Evolutionary conservation across 805 yeast species (phyloP).

Genomic region (Kodamaea nitidulidarum): DNA sequence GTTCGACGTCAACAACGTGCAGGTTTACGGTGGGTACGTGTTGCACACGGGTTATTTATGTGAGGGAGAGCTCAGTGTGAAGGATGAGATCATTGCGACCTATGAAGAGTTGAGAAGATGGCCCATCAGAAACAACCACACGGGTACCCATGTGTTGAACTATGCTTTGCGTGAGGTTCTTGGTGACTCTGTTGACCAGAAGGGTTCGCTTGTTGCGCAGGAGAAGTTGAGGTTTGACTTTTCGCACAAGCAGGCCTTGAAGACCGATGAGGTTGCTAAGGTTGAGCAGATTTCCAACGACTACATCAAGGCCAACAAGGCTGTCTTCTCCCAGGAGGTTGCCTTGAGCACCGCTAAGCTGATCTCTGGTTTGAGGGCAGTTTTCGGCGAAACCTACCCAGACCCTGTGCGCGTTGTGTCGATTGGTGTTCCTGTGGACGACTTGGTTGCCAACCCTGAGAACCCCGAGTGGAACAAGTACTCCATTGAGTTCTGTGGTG

Average conservation of each 20-base stretch:
- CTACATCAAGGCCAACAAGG: constrained; percentile 63
- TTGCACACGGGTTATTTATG: constrained; percentile 85
- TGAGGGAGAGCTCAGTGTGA: constrained; percentile 71
- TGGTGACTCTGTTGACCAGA: constrained; percentile 89
- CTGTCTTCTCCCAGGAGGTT: constrained; percentile 82
- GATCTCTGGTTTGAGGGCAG: constrained; percentile 90
- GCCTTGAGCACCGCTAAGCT: constrained; percentile 65
- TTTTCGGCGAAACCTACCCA: constrained; percentile 97
- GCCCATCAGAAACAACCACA: constrained; percentile 96
- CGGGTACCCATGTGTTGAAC: constrained; percentile 95
- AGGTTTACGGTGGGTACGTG: constrained; percentile 89
- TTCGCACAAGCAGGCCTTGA: constrained; percentile 83
- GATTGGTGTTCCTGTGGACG: constrained; percentile 87
- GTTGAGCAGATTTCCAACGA: constrained; percentile 75
- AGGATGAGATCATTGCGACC: constrained; percentile 74
- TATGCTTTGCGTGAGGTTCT: constrained; percentile 80
- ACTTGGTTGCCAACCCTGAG: constrained; percentile 64
- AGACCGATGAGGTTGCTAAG: constrained; percentile 63
- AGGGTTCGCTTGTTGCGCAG: constrained; percentile 93
- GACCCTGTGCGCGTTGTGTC: constrained; percentile 98
- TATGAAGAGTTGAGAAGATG: constrained; percentile 92
- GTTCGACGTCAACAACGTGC: constrained; percentile 88
- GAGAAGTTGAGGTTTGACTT: constrained; percentile 96
- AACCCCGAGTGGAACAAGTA: constrained; percentile 70
- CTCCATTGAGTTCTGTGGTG: constrained; percentile 98